Conservation (phyloP, 495 filamentous ascomycete genomes). For the Penicillium paxilli region DNA sequence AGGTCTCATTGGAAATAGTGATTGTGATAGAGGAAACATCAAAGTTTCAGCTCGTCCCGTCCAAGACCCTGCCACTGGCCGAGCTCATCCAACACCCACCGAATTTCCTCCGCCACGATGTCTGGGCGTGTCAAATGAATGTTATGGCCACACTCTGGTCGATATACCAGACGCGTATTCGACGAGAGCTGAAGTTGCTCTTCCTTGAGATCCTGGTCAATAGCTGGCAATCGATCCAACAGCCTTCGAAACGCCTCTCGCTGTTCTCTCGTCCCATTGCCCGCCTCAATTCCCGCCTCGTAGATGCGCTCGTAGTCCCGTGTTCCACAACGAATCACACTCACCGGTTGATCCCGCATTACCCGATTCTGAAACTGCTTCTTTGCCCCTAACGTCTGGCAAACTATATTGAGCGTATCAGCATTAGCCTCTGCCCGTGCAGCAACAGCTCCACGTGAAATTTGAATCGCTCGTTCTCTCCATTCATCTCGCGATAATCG, state of each 20-base stretch:
- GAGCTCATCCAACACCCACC: constrained; percentile 44
- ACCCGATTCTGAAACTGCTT: constrained; percentile 30
- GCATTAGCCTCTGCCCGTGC: constrained; percentile 18
- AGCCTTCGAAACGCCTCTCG: constrained; percentile 27
- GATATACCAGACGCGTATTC: constrained; percentile 32
- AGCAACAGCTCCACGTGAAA: constrained; percentile 23
- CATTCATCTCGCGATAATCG: constrained; percentile 35
- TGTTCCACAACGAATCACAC: constrained; percentile 36
- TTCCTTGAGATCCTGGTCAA: constrained; percentile 42
- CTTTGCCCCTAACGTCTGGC: constrained; percentile 28
- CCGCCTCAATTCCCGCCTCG: constrained; percentile 28
- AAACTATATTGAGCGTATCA: constrained; percentile 18
- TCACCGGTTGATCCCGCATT: constrained; percentile 35
- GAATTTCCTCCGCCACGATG: constrained; percentile 44
- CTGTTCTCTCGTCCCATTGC: constrained; percentile 34
- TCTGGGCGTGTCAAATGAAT: constrained; percentile 48
- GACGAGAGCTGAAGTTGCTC: constrained; percentile 44
- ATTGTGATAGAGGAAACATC: too few species aligned
- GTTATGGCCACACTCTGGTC: constrained; percentile 51
- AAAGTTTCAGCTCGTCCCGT: constrained; percentile 3
- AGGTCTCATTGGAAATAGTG: too few species aligned
- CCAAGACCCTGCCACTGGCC: constrained; percentile 16
- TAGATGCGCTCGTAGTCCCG: constrained; percentile 37
- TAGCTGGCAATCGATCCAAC: constrained; percentile 35
- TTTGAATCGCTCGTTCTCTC: constrained; percentile 34